Percentiles rank a stretch among this genome's conserved stretches.
These are phyloP conservation scores for Hordeum vulgare DNA, from an alignment of 176 grass and related monocot genomes.

Conservation along the genomic window DNA sequence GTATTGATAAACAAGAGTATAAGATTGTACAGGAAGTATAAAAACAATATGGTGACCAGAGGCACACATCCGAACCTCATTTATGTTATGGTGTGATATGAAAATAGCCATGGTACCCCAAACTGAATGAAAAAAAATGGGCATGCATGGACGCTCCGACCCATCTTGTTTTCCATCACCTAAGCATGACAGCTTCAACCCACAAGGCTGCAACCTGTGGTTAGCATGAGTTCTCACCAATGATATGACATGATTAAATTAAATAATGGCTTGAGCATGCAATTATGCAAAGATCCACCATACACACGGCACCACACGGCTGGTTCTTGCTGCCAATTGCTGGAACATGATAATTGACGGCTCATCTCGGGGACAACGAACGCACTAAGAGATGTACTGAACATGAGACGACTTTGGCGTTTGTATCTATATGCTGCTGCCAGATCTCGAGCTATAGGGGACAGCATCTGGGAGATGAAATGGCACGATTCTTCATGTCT, in stretches of 20 bases:
- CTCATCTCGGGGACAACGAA: neutral
- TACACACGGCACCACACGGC: neutral
- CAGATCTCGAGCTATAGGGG: neutral
- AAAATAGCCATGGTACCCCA: neutral
- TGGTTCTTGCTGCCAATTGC: constrained; percentile 11
- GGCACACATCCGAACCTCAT: neutral
- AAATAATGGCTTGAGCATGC: neutral
- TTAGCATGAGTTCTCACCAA: neutral
- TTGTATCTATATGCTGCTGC: neutral
- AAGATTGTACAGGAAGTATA: neutral
- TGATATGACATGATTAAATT: neutral
- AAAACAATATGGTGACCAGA: neutral
- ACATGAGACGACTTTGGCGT: neutral
- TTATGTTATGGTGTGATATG: neutral
- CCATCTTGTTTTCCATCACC: neutral
- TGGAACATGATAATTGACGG: neutral
- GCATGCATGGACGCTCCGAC: neutral
- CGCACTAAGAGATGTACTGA: neutral
- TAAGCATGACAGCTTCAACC: neutral
- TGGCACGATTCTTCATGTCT: neutral
- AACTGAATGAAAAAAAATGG: neutral
- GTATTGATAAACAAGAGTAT: neutral
- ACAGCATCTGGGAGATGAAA: neutral
- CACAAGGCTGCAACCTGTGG: neutral
- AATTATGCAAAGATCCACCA: neutral